Conservation (phyloP, 257 asterid genomes). For the Echium plantagineum region DNA sequence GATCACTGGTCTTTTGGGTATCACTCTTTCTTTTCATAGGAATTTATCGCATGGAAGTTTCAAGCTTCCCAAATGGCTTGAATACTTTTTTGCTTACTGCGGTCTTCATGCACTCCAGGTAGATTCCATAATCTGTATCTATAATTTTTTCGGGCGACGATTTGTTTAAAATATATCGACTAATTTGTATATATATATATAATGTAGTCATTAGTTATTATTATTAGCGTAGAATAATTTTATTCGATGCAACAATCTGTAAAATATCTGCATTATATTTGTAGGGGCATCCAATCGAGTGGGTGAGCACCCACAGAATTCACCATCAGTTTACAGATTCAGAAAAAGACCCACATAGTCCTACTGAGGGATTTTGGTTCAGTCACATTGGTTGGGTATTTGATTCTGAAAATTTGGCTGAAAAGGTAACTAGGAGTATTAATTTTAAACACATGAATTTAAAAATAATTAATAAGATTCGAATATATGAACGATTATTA, state of each 20-base stretch:
- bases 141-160: no score
- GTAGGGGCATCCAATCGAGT: conserved; percentile 70
- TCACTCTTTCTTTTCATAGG: conserved; percentile 76
- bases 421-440: no score
- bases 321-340: conserved; percentile 84
- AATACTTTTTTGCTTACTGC: conserved; percentile 70
- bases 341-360: conserved; percentile 72
- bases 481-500: no score
- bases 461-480: no score
- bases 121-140: neutral
- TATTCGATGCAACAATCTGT: no score
- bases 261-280: neutral
- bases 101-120: conserved; percentile 89
- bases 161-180: no score
- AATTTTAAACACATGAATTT: no score
- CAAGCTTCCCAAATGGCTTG: conserved; percentile 82
- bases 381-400: conserved; percentile 82
- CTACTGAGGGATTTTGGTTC: conserved; percentile 73
- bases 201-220: no score
- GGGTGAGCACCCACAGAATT: conserved; percentile 87
- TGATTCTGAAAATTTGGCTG: conserved; percentile 27
- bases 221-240: no score
- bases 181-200: no score
- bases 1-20: conserved; percentile 65
- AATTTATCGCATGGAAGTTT: conserved; percentile 66